Evolutionary conservation across 2,329 filamentous ascomycete species (phyloP), one percentile per base, ranked within the genome.

Genomic region (Fusarium domesticum): DNA sequence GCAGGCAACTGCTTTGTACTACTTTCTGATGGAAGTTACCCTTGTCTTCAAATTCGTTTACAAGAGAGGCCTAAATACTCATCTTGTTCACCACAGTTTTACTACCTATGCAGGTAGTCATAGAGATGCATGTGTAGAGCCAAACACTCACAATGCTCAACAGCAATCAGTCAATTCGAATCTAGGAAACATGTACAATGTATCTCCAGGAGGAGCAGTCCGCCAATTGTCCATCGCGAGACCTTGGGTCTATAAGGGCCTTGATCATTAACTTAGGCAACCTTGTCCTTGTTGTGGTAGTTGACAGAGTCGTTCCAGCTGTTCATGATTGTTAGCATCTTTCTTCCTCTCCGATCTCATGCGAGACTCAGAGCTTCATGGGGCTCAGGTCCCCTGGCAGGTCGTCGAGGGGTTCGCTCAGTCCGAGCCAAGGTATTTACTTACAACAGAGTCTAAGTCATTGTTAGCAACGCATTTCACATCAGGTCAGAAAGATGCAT

Each of bases 281-380:
- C 64, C 80, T 88, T 89, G 76, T 95, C 85, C 76, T 86, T 87
- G 78, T 95, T 90, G 84, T 97, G 90, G 78, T 95, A 92, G 84
- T 97, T 97, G 77, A 96, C 90, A 47, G 77, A 80, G 57, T 84
- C 77, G 74, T 97, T 97, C 93, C 93, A 98, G 86, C 87, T 89
- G 43, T 36, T 18, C n/a, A n/a, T n/a, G 14, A 33, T n/a, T 10
- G 52, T 60, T 54, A 63, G 61, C 33, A 52, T 38, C 6, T 11
- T 10, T 28, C 5, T 11, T 43, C 18, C 18, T 18, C 18, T 28
- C 2, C 1, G 16, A 38, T 23, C 19, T 23, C 17, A 5, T 18
- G 25, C 14, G 28, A 39, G n/a, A 17, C 20, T 42, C 35, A 30
- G 32, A 53, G 39, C 50, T 53, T 42, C 18, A 17, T 33, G 28